Percentiles rank a stretch among this genome's conserved stretches.
Conservation (phyloP, 495 filamentous ascomycete genomes). For the Tuber brumale region DNA sequence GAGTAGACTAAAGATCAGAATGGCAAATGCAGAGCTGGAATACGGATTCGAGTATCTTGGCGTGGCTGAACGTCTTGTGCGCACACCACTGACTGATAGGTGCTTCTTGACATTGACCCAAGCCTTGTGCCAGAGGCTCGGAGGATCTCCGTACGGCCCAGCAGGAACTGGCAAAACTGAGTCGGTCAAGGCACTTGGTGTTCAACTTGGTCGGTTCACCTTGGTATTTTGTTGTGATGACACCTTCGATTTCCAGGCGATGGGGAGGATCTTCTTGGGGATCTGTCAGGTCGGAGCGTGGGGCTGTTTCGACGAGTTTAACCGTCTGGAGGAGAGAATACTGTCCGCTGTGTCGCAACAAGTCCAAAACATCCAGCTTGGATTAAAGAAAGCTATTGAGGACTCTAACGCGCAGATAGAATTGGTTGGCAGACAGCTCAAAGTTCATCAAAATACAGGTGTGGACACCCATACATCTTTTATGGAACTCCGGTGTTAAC, state of each 20-base stretch:
- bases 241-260: slow-evolving; percentile 98
- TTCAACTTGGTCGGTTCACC: slow-evolving; percentile 94
- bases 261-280: slow-evolving; percentile 98
- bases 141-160: slow-evolving; percentile 94
- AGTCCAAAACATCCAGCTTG: slow-evolving; percentile 97
- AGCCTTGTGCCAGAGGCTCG: slow-evolving; percentile 86
- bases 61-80: slow-evolving; percentile 87
- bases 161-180: slow-evolving; percentile 99
- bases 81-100: slow-evolving; percentile 91
- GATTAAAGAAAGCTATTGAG: slow-evolving; percentile 69
- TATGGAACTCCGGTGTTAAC: neutral
- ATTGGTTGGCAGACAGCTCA: slow-evolving; percentile 78
- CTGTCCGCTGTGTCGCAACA: slow-evolving; percentile 96
- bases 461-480: neutral
- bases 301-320: slow-evolving; percentile 99
- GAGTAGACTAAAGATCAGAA: slow-evolving; percentile 79
- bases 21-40: slow-evolving; percentile 91
- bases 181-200: slow-evolving; percentile 93
- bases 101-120: slow-evolving; percentile 97
- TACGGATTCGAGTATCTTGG: slow-evolving; percentile 98
- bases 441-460: slow-evolving; percentile 74
- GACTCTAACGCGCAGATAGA: slow-evolving; percentile 84
- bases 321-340: slow-evolving; percentile 93
- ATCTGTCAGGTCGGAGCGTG: slow-evolving; percentile 98
- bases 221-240: slow-evolving; percentile 98